These are phyloP conservation scores for Syzygium jambos DNA, from an alignment of 345 rosid genomes.

Conservation along the genomic window DNA sequence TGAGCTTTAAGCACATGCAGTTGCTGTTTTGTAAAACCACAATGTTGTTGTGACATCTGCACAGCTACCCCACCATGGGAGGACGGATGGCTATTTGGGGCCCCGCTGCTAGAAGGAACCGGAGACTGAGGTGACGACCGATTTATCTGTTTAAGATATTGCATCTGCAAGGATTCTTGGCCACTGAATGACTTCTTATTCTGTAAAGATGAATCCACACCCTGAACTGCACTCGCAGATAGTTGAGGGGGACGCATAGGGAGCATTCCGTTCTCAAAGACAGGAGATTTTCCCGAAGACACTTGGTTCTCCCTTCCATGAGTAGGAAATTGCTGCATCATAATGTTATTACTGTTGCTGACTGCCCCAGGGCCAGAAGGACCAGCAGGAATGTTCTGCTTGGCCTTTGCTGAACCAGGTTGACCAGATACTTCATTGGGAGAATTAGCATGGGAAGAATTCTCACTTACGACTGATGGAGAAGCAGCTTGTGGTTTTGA, in stretches of 20 bases:
- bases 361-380: slow-evolving; percentile 44
- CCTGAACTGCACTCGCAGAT: slow-evolving; percentile 41
- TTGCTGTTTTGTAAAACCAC: slow-evolving; percentile 88
- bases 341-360: slow-evolving; percentile 29
- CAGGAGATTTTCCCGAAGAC: slow-evolving; percentile 42
- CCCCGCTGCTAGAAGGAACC: slow-evolving; percentile 43
- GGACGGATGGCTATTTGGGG: slow-evolving; percentile 21
- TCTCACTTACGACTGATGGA: slow-evolving; percentile 56
- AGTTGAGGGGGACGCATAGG: slow-evolving; percentile 63
- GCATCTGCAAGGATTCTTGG: slow-evolving; percentile 54
- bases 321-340: slow-evolving; percentile 48
- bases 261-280: slow-evolving; percentile 58
- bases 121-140: slow-evolving; percentile 47
- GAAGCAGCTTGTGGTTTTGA: slow-evolving; percentile 72
- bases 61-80: slow-evolving; percentile 46
- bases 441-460: slow-evolving; percentile 70
- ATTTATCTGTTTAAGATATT: slow-evolving; percentile 53
- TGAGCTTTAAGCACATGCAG: slow-evolving; percentile 98
- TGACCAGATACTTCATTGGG: slow-evolving; percentile 76
- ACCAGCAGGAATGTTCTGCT: slow-evolving; percentile 36
- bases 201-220: slow-evolving; percentile 43
- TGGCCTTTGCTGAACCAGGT: slow-evolving; percentile 59
- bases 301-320: slow-evolving; percentile 64
- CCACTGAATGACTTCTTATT: slow-evolving; percentile 36
- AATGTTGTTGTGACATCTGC: slow-evolving; percentile 44